Conservation (phyloP, 2,329 filamentous ascomycete genomes). For the Phaeomoniella chlamydospora region DNA sequence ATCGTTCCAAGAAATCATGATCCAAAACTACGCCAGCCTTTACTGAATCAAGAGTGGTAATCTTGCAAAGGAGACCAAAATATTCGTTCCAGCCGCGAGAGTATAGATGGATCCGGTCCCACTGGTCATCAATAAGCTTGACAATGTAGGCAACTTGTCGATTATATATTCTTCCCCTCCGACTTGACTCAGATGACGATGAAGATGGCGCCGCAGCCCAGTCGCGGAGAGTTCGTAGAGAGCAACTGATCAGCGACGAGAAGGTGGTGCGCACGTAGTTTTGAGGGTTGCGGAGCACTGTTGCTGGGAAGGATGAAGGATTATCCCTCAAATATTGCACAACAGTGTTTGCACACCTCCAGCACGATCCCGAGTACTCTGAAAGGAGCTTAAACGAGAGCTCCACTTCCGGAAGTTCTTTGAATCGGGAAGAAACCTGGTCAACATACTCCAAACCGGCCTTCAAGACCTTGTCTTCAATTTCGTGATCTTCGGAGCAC, state of each 20-base stretch:
- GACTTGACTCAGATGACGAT: neutral
- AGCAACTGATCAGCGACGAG: neutral
- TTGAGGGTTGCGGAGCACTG: neutral
- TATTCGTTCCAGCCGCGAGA: neutral
- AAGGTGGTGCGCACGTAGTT: neutral
- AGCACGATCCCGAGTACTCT: constrained; percentile 26
- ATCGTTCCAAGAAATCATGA: neutral
- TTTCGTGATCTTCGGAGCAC: constrained; percentile 32
- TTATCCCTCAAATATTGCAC: constrained; percentile 20
- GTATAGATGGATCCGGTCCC: neutral
- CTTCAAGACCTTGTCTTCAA: constrained; percentile 28
- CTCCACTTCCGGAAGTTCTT: constrained; percentile 51
- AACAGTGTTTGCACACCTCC: constrained; percentile 7
- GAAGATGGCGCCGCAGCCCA: neutral
- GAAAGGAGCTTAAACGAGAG: constrained; percentile 41
- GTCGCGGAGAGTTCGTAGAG: constrained; percentile 1
- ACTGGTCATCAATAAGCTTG: neutral
- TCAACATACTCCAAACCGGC: constrained; percentile 49
- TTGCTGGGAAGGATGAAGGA: constrained; percentile 6
- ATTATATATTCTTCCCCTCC: neutral
- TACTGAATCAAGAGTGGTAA: neutral
- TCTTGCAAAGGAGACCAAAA: neutral
- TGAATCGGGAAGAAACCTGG: constrained; percentile 58
- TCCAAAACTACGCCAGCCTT: neutral
- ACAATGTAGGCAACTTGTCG: neutral